Evolutionary conservation across 1,284 basidiomycete species (phyloP), one percentile per base, ranked within the genome.

Genomic region (Ustilago nuda): DNA sequence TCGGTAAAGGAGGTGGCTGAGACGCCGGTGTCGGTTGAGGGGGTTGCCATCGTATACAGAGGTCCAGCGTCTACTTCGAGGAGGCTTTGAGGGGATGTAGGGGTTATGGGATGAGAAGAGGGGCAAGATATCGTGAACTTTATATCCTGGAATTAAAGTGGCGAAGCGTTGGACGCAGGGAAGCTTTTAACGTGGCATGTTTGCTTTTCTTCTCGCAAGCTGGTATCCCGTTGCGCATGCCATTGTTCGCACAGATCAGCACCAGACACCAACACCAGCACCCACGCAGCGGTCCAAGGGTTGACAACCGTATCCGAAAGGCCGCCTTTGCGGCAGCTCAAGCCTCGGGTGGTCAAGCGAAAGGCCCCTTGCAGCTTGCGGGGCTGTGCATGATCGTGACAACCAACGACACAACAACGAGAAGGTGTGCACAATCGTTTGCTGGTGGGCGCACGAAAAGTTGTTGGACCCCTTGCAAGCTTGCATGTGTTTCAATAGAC

Each of bases 11-110:
- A 66, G 43, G 35, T 39, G 45, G 72, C 56, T 9, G 53, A 60
- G 54, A 80, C 75, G 56, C 78, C 78, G 13, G 79, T 81, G 23
- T 72, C 66, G 41, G 69, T 76, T 52, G 23, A 63, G 11, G 68
- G 65, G 8, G 56, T 65, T 6, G 63, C 23, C 67, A 70, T 70
- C 6, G 36, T 43, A 23, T 39, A 3, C 19, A 19, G 43, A 45
- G n/a, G n/a, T 11, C 43, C 7, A 19, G 43, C 17, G 43, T 45
- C n/a, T 45, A 19, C 9, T 23, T 37, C 41, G 23, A 48, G 41
- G 41, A 27, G 23, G 3, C 23, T 27, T 27, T 27, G n/a, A 33
- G 39, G 23, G 12, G n/a, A 7, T 58, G 23, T 43, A 19, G 15
- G 35, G 23, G 2, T 30, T 15, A 12, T 3, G 41, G 9, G 39